These are phyloP conservation scores for Tuber melanosporum DNA, from an alignment of 495 filamentous ascomycete species.

Conservation along the genomic window DNA sequence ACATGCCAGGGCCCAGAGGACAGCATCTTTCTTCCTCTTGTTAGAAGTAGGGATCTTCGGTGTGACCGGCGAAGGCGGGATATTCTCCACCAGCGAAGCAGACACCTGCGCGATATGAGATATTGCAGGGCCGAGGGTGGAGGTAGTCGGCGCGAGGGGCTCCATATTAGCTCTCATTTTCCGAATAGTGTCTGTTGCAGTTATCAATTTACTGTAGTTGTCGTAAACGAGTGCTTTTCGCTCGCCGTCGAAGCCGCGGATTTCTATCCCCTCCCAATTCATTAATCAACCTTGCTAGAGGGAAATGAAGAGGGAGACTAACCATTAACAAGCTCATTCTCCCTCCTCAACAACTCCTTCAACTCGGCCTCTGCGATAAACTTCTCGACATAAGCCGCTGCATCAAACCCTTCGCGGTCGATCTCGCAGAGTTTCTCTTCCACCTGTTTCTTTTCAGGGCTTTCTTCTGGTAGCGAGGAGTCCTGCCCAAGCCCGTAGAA, in stretches of 20 bases:
- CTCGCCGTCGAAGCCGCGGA: constrained; percentile 84
- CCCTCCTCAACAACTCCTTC: constrained; percentile 57
- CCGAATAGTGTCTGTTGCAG: constrained; percentile 88
- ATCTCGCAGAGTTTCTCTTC: constrained; percentile 48
- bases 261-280: constrained; percentile 52
- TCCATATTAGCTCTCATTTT: constrained; percentile 74
- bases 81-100: constrained; percentile 52
- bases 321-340: constrained; percentile 57
- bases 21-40: constrained; percentile 58
- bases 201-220: constrained; percentile 93
- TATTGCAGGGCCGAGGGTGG: constrained; percentile 69
- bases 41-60: constrained; percentile 44
- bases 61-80: constrained; percentile 47
- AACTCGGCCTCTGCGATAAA: constrained; percentile 60
- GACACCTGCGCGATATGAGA: constrained; percentile 75
- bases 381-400: constrained; percentile 55
- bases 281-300: background rate
- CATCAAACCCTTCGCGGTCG: constrained; percentile 54
- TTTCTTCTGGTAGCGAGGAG: constrained; percentile 26
- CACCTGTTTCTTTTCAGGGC: constrained; percentile 32
- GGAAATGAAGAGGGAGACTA: background rate
- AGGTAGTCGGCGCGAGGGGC: constrained; percentile 61
- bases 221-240: constrained; percentile 96
- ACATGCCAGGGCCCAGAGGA: constrained; percentile 62
- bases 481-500: constrained; percentile 70